Evolutionary conservation across 108 stramenopile species (phyloP).

Genomic region (Pinguiococcus pyrenoidosus): DNA sequence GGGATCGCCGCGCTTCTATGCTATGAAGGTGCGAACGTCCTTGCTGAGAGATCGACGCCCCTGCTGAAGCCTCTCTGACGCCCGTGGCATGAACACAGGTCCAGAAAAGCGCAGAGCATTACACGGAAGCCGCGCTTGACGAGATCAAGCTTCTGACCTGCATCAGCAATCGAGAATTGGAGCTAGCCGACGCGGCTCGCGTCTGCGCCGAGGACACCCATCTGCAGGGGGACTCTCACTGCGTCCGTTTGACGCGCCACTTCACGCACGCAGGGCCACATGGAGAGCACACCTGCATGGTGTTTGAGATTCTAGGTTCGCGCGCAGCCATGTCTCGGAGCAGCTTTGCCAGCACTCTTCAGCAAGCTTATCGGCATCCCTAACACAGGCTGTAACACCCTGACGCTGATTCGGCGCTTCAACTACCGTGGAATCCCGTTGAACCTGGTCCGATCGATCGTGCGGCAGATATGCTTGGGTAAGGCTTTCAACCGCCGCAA

Average conservation of each 20-base stretch:
- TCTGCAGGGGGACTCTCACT: constrained; percentile 14
- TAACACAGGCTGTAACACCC: constrained; percentile 83
- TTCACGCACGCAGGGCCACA: constrained; percentile 92
- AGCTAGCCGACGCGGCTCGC: background rate
- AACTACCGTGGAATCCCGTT: constrained; percentile 80
- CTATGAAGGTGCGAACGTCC: background rate
- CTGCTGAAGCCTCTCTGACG: too few species aligned
- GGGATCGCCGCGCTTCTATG: constrained; percentile 48
- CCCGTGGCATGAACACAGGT: too few species aligned
- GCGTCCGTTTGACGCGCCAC: constrained; percentile 72
- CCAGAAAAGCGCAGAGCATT: constrained; percentile 89
- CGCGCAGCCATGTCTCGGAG: too few species aligned
- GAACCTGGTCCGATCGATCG: constrained; percentile 70
- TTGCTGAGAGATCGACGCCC: too few species aligned
- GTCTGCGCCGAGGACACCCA: constrained; percentile 1
- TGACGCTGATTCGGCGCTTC: constrained; percentile 80
- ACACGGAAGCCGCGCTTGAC: constrained; percentile 93
- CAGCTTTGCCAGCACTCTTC: too few species aligned
- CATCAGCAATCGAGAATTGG: constrained; percentile 24
- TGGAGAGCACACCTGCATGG: constrained; percentile 94
- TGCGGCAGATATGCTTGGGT: constrained; percentile 71
- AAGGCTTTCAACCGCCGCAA: too few species aligned
- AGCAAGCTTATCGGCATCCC: too few species aligned
- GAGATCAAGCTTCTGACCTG: constrained; percentile 85
- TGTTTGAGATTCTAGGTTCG: constrained; percentile 89